phyloP scores from a whole-genome alignment of 73 alveolate genomes.

The Paramecium sexaurelia region DNA sequence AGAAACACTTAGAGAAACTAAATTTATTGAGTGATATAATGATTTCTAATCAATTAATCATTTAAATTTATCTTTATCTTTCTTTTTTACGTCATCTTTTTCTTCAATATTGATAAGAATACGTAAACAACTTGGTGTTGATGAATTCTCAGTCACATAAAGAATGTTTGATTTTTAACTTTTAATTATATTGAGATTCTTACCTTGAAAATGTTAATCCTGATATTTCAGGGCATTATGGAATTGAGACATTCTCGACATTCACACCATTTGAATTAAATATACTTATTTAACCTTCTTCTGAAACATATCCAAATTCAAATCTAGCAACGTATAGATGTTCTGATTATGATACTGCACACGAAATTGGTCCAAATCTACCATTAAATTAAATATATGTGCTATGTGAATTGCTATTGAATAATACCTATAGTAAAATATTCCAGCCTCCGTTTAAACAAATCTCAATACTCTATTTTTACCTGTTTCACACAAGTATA shows the following conservation, averaged over 20 bases:
- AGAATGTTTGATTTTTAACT: slow-evolving; percentile 30
- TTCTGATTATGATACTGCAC: slow-evolving; percentile 64
- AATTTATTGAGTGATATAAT: slow-evolving; percentile 49
- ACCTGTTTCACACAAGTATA: slow-evolving; percentile 89
- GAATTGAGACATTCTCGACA: slow-evolving; percentile 60
- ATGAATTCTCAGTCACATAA: slow-evolving; percentile 44
- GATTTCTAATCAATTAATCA: not conserved
- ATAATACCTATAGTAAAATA: slow-evolving; percentile 81
- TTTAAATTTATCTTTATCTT: slow-evolving; percentile 51
- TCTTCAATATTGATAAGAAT: slow-evolving; percentile 30
- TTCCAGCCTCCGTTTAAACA: slow-evolving; percentile 90
- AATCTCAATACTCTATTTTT: slow-evolving; percentile 94
- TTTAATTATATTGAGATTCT: not conserved
- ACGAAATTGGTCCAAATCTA: slow-evolving; percentile 69
- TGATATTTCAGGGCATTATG: slow-evolving; percentile 59
- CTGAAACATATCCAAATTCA: slow-evolving; percentile 65
- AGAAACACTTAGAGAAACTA: slow-evolving; percentile 62
- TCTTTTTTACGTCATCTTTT: slow-evolving; percentile 25
- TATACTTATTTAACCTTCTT: slow-evolving; percentile 63
- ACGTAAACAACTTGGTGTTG: slow-evolving; percentile 26
- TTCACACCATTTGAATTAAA: slow-evolving; percentile 48
- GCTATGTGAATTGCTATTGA: not conserved
- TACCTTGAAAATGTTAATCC: slow-evolving; percentile 67
- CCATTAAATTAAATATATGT: slow-evolving; percentile 55
- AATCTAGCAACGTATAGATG: slow-evolving; percentile 68